Evolutionary conservation across 148 eudicot genomes (phyloP).

Genomic region (Spergularia bocconei): DNA sequence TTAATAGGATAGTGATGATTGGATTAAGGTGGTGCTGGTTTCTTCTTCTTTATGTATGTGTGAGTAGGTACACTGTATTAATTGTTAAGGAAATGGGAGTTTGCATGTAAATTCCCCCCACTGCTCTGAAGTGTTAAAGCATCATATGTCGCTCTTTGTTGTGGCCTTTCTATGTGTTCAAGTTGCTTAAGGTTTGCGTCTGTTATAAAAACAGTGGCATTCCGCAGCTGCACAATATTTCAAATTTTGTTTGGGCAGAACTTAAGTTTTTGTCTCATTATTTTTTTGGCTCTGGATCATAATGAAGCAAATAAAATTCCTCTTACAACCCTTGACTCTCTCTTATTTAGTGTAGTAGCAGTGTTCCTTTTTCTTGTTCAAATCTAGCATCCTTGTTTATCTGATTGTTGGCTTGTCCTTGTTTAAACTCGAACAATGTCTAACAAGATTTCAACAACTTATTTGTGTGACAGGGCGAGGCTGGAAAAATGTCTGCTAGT

Average conservation of each 20-base stretch:
- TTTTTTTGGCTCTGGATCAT: too few species aligned
- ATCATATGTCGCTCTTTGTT: not conserved
- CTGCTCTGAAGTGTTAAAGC: not conserved
- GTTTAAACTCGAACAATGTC: not conserved
- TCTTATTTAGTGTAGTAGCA: too few species aligned
- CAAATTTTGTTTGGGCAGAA: too few species aligned
- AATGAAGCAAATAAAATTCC: too few species aligned
- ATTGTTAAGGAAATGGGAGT: not conserved
- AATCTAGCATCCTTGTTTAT: not conserved
- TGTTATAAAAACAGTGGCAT: too few species aligned
- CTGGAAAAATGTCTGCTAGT: constrained; percentile 96
- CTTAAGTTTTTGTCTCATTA: too few species aligned
- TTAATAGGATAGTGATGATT: not conserved
- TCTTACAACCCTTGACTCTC: too few species aligned
- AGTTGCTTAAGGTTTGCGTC: too few species aligned
- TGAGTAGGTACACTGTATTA: not conserved
- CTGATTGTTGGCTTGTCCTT: not conserved
- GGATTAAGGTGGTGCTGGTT: not conserved
- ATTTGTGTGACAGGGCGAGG: constrained; percentile 65
- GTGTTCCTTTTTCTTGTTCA: not conserved
- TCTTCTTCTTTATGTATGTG: not conserved
- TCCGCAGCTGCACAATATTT: too few species aligned
- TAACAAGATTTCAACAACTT: constrained; percentile 9
- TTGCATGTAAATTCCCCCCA: not conserved
- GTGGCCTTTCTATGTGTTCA: not conserved